Evolutionary conservation across 2,329 filamentous ascomycete genomes (phyloP).

Genomic region (Aspergillus costaricaensis): DNA sequence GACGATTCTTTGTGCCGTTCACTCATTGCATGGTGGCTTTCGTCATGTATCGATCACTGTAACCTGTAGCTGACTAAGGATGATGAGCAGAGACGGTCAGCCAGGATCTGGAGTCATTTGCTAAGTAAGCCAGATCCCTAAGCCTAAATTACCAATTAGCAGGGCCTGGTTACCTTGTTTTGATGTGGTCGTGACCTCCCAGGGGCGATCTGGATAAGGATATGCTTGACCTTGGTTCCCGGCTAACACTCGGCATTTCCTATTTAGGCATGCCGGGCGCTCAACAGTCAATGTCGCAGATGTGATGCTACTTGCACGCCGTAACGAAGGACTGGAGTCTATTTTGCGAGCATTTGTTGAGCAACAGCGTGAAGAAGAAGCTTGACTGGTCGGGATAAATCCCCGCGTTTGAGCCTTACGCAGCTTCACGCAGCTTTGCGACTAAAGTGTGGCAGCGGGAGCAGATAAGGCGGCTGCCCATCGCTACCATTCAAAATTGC

Average conservation of each 20-base stretch:
- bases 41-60: neutral
- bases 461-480: conserved; percentile 14
- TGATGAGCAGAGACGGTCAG: conserved; percentile 52
- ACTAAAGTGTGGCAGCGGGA: neutral
- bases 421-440: neutral
- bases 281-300: conserved; percentile 81
- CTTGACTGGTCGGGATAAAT: conserved; percentile 16
- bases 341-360: conserved; percentile 59
- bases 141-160: too few species aligned
- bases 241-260: conserved; percentile 29
- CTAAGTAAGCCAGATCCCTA: conserved; percentile 45
- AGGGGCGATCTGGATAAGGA: neutral
- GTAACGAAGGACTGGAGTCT: conserved; percentile 80
- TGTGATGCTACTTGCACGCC: conserved; percentile 79
- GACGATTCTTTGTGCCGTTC: neutral
- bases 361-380: conserved; percentile 30
- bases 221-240: neutral
- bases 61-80: conserved; percentile 9
- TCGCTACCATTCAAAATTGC: neutral
- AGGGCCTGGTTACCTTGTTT: neutral
- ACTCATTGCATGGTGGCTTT: neutral
- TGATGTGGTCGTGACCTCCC: neutral
- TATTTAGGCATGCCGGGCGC: conserved; percentile 74
- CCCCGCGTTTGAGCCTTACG: neutral
- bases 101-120: conserved; percentile 65